phyloP scores from a whole-genome alignment of 805 yeast species.

The Starmerella tilneyi region DNA sequence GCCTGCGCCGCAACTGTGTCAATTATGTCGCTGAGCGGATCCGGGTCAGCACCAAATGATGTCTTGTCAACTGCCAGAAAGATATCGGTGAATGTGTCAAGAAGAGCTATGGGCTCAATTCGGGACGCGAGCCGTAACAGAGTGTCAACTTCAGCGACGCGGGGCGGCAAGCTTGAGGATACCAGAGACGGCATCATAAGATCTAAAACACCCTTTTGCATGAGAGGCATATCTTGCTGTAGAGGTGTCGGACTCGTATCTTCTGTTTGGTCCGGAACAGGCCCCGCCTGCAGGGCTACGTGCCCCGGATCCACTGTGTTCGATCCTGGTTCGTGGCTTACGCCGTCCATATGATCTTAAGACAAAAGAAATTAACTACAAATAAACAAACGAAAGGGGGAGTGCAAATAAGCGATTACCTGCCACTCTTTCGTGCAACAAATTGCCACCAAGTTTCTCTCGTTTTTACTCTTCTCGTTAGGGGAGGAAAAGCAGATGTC shows the following conservation, averaged over 20 bases:
- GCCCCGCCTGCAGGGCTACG: slow-evolving; percentile 5
- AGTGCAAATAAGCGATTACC: background rate
- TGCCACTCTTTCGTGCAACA: slow-evolving; percentile 5
- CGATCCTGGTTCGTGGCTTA: slow-evolving; percentile 8
- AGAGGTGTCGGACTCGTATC: background rate
- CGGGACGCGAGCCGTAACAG: background rate
- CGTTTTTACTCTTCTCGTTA: background rate
- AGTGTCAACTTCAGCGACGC: slow-evolving; percentile 3
- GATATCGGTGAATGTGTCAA: slow-evolving; percentile 5
- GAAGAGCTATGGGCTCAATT: background rate
- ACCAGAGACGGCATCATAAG: slow-evolving; percentile 3
- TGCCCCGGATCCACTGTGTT: background rate
- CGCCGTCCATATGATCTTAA: slow-evolving; percentile 9
- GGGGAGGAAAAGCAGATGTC: background rate
- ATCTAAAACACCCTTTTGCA: background rate
- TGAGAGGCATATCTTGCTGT: background rate
- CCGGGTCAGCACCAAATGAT: slow-evolving; percentile 14
- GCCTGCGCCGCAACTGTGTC: slow-evolving; percentile 10
- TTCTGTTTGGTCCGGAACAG: background rate
- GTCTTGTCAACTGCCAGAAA: slow-evolving; percentile 16
- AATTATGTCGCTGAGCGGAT: slow-evolving; percentile 18
- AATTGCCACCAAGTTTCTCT: background rate
- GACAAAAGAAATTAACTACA: slow-evolving; percentile 13
- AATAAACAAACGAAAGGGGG: slow-evolving; percentile 8
- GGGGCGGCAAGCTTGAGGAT: background rate